These are phyloP conservation scores for Pseudogymnoascus pannorum DNA, from an alignment of 2,329 filamentous ascomycete species.

Conservation along the genomic window DNA sequence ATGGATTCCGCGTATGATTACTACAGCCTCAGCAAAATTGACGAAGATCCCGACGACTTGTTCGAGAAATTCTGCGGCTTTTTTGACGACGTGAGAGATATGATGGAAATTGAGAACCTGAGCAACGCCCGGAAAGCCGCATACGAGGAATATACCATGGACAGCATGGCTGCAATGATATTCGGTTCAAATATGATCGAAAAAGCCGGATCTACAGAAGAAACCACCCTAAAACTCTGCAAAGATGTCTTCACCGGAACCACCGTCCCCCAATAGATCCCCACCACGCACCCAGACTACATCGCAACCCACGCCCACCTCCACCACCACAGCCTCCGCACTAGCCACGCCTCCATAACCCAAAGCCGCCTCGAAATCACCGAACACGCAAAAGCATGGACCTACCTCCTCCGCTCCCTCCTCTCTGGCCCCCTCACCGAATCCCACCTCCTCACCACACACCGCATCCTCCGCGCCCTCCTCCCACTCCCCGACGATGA, in stretches of 20 bases:
- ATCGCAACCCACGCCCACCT: background rate
- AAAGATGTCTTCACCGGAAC: conserved; percentile 2
- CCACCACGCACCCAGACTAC: background rate
- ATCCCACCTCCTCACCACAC: conserved; percentile 20
- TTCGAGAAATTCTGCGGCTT: background rate
- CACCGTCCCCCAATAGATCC: background rate
- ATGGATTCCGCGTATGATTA: background rate
- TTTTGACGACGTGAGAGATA: background rate
- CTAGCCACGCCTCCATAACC: background rate
- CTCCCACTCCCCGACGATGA: conserved; percentile 14
- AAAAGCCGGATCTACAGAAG: conserved; percentile 6
- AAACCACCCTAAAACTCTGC: conserved; percentile 8
- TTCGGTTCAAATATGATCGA: conserved; percentile 12
- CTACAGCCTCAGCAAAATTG: background rate
- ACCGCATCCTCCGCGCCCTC: conserved; percentile 19
- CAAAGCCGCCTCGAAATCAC: conserved; percentile 5
- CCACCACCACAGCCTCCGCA: background rate
- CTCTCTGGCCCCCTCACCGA: conserved; percentile 17
- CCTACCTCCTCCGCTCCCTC: conserved; percentile 16
- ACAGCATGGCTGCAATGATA: background rate
- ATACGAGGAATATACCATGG: background rate
- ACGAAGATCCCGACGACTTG: background rate
- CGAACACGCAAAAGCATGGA: conserved; percentile 13
- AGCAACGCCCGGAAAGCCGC: background rate
- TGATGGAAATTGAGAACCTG: background rate